phyloP scores from a whole-genome alignment of 495 filamentous ascomycete genomes.

The Tetracladium setigerum region DNA sequence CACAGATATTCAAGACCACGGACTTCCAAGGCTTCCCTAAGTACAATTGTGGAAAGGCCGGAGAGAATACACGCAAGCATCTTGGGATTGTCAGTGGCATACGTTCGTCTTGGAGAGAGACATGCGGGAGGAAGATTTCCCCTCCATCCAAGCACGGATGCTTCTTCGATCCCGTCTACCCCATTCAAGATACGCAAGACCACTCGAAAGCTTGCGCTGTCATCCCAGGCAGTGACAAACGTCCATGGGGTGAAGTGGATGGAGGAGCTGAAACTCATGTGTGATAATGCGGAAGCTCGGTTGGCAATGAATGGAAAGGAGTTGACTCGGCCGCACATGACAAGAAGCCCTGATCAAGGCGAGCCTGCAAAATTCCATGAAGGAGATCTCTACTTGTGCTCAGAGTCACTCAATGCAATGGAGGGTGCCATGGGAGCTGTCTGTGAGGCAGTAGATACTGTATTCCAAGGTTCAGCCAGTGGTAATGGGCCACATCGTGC shows the following conservation, averaged over 20 bases:
- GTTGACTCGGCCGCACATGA: slow-evolving; percentile 51
- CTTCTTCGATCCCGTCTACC: slow-evolving; percentile 44
- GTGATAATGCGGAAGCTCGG: slow-evolving; percentile 64
- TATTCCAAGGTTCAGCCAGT: slow-evolving; percentile 46
- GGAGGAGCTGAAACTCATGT: slow-evolving; percentile 82
- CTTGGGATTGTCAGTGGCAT: slow-evolving; percentile 76
- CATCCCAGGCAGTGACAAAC: slow-evolving; percentile 63
- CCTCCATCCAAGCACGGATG: slow-evolving; percentile 44
- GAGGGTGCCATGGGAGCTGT: slow-evolving; percentile 86
- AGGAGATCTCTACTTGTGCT: slow-evolving; percentile 83
- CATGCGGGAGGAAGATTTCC: slow-evolving; percentile 64
- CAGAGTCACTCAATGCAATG: slow-evolving; percentile 77
- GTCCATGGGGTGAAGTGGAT: slow-evolving; percentile 87
- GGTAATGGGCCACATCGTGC: slow-evolving; percentile 56
- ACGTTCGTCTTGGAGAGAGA: slow-evolving; percentile 76
- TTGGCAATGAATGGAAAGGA: slow-evolving; percentile 70
- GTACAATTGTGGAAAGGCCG: slow-evolving; percentile 80
- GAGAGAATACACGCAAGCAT: slow-evolving; percentile 84
- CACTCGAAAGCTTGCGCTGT: slow-evolving; percentile 51
- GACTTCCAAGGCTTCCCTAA: slow-evolving; percentile 54
- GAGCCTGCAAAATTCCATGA: slow-evolving; percentile 53
- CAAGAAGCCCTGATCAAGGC: slow-evolving; percentile 37
- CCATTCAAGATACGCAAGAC: slow-evolving; percentile 82
- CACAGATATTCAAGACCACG: slow-evolving; percentile 83
- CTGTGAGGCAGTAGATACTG: slow-evolving; percentile 81